Conservation (phyloP, 352 stramenopile species). For the Nothophytophthora sp. region DNA sequence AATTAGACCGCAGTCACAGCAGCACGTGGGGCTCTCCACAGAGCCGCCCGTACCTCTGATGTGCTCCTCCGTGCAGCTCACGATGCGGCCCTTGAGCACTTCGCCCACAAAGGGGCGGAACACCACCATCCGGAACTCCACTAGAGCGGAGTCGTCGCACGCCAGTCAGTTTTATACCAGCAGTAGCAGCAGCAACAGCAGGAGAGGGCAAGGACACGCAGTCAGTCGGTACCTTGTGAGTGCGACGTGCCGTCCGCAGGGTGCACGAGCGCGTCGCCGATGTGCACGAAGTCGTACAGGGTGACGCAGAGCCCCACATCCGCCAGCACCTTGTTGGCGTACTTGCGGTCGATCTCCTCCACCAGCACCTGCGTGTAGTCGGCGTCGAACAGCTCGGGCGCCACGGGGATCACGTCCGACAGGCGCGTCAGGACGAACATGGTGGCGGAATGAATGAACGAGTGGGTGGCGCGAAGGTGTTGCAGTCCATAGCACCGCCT, state of each 20-base stretch:
- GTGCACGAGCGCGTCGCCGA: conserved; percentile 85
- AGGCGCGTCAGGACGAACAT: conserved; percentile 89
- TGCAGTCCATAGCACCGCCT: too few relatives aligned
- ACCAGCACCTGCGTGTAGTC: conserved; percentile 86
- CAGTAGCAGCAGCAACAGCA: too few relatives aligned
- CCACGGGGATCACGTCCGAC: conserved; percentile 86
- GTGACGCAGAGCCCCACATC: conserved; percentile 89
- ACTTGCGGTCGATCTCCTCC: conserved; percentile 91
- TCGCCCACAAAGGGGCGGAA: conserved; percentile 89
- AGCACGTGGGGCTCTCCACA: not conserved
- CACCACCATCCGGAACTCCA: conserved; percentile 90
- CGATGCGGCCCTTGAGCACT: conserved; percentile 87
- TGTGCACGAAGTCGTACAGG: conserved; percentile 90
- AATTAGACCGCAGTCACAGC: not conserved
- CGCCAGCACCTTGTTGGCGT: conserved; percentile 89
- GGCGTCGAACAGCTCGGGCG: conserved; percentile 75
- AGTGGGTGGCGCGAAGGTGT: not conserved
- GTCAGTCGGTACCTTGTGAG: conserved; percentile 52
- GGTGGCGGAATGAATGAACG: too few relatives aligned
- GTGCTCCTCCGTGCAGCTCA: conserved; percentile 89
- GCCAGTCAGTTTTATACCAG: too few relatives aligned
- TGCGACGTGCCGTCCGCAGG: conserved; percentile 86
- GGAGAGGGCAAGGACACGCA: not conserved
- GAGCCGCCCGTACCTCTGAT: conserved; percentile 55
- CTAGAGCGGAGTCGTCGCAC: conserved; percentile 15